A percentile compares a stretch with the other conserved stretches of the same genome.
These are phyloP conservation scores for Odonthalia washingtoniensis DNA, from an alignment of 31 red algal genomes.

Conservation along the genomic window DNA sequence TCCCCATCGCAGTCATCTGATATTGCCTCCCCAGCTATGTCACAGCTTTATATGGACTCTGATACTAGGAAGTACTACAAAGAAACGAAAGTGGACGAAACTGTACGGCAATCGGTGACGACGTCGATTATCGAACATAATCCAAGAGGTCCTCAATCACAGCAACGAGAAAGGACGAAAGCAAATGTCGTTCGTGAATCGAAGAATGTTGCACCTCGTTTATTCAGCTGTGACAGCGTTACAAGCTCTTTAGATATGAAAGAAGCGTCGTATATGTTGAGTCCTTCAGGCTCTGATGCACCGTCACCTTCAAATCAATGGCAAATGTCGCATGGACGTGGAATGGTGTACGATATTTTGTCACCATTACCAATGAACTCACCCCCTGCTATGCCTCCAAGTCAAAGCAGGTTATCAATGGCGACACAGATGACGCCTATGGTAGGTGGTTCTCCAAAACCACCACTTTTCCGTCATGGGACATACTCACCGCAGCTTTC, in stretches of 20 bases:
- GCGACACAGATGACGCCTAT: constrained; percentile 34
- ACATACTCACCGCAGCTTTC: constrained; percentile 49
- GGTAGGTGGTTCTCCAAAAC: neutral
- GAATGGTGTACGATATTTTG: constrained; percentile 33
- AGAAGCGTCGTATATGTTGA: constrained; percentile 44
- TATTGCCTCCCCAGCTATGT: neutral
- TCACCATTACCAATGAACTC: constrained; percentile 53
- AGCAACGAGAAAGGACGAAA: neutral
- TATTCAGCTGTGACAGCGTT: neutral
- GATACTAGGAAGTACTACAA: constrained; percentile 8
- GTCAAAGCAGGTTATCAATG: constrained; percentile 32
- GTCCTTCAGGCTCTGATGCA: constrained; percentile 52
- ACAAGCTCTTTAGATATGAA: constrained; percentile 43
- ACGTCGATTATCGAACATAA: constrained; percentile 52
- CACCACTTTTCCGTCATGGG: constrained; percentile 33
- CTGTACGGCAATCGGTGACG: constrained; percentile 45
- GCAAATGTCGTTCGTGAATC: neutral
- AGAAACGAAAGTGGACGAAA: constrained; percentile 48
- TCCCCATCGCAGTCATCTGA: neutral
- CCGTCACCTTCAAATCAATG: constrained; percentile 61
- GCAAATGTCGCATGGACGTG: constrained; percentile 43
- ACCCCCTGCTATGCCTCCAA: constrained; percentile 51
- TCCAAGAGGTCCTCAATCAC: constrained; percentile 4
- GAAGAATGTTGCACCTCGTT: neutral
- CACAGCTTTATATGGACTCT: neutral